phyloP scores from a whole-genome alignment of 768 basidiomycete species.

The Lactifluus hygrophoroides region DNA sequence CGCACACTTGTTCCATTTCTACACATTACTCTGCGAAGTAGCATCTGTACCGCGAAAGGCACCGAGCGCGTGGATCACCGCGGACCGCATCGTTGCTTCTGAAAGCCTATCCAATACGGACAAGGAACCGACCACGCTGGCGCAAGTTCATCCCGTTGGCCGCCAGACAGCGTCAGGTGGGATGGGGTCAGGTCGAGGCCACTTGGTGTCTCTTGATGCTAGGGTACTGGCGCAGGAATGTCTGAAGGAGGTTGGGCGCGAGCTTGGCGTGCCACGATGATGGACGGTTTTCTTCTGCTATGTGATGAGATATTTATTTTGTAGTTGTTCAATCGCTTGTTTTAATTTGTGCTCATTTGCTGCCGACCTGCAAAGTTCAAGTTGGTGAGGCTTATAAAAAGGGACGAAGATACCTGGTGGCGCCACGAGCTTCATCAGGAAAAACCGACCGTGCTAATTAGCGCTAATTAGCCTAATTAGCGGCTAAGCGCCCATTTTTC shows the following conservation, averaged over 20 bases:
- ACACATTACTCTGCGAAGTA: slow-evolving; percentile 70
- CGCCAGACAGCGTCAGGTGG: neutral
- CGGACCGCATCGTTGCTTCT: slow-evolving; percentile 18
- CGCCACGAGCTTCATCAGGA: too few relatives aligned
- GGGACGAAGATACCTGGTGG: too few relatives aligned
- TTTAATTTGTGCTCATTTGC: too few relatives aligned
- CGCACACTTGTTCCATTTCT: slow-evolving; percentile 87
- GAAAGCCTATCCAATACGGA: neutral
- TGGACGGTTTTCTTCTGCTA: too few relatives aligned
- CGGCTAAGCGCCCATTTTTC: too few relatives aligned
- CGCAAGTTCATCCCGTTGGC: neutral
- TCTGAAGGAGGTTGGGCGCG: slow-evolving; percentile 60
- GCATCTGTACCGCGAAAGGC: slow-evolving; percentile 60
- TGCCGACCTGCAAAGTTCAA: too few relatives aligned
- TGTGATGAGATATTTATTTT: neutral
- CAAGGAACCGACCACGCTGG: neutral
- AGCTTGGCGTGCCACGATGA: slow-evolving; percentile 49
- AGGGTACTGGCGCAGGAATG: slow-evolving; percentile 57
- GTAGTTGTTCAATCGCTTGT: too few relatives aligned
- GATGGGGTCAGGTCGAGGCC: neutral
- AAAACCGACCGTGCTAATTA: too few relatives aligned
- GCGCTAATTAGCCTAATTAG: too few relatives aligned
- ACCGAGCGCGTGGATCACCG: slow-evolving; percentile 56
- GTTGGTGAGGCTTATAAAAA: too few relatives aligned
- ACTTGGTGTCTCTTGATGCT: slow-evolving; percentile 50